These are phyloP conservation scores for Hamamelis virginiana DNA, from an alignment of 164 flowering plant genomes.

Conservation along the genomic window DNA sequence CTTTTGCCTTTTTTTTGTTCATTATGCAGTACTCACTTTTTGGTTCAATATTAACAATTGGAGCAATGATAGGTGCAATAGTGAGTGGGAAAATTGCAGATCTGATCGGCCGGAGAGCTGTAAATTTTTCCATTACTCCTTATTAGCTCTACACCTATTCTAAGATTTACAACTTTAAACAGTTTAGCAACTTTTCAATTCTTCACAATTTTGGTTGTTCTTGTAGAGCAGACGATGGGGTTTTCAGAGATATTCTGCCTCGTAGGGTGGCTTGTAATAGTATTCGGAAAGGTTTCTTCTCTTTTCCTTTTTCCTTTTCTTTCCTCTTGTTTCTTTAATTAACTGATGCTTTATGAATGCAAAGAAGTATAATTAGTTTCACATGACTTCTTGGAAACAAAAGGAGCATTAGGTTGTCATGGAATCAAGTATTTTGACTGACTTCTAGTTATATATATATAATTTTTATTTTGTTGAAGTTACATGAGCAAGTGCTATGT, in stretches of 20 bases:
- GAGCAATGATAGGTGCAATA: conserved; percentile 67
- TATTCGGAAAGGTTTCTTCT: conserved; percentile 21
- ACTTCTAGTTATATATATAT: no score
- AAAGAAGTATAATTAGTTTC: no score
- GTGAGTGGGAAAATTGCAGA: conserved; percentile 61
- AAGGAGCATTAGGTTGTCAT: no score
- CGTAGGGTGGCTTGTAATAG: conserved; percentile 27
- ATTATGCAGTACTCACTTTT: conserved; percentile 66
- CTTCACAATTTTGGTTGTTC: background rate
- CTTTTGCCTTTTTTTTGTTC: background rate
- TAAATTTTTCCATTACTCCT: conserved; percentile 15
- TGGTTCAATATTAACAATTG: conserved; percentile 61
- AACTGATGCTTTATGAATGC: no score
- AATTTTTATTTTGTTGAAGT: background rate
- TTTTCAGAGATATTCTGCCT: conserved; percentile 22
- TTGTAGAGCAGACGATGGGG: conserved; percentile 31
- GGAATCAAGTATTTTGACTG: no score
- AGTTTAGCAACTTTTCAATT: background rate
- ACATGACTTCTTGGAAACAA: no score
- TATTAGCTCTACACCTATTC: background rate
- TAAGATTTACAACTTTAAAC: background rate
- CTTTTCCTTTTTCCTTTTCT: background rate
- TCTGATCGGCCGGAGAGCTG: conserved; percentile 56
- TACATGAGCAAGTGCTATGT: background rate
- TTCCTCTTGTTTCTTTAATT: background rate